Evolutionary conservation across 2,329 filamentous ascomycete genomes (phyloP), one percentile per base, ranked within the genome.

Genomic region (Hymenotorrendiella dingleyae): DNA sequence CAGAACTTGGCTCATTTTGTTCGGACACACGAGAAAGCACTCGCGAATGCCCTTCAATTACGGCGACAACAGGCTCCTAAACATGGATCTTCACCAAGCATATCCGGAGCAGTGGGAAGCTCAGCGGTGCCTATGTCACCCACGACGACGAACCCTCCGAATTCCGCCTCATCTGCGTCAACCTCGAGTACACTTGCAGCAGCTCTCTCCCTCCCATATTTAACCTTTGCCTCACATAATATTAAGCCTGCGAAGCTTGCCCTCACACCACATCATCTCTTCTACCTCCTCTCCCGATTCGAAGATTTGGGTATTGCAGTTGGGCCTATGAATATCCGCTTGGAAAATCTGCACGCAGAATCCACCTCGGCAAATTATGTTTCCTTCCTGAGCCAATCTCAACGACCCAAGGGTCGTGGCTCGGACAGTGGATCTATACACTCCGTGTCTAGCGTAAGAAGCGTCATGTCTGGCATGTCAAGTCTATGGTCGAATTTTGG

Each of bases 391-490:
- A 84, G 85, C 61, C 85, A 88, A 57, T 82, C 85, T 19, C 86
- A 91, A 57, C 80, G 86, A 46, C 83, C 86, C 48, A 86, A 86
- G 63, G 84, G 85, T 50, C 81, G 82, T 49, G 76, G 81, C 52
- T 86, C 86, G 36, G 91, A 97, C 66, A 82, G 84, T 42, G 87
- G 88, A 56, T 97, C 93, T 1, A 87, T 97, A 53, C 89, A 90
- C 59, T 97, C 93, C 6, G 89, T 96, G 30, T 95, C 91, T 19
- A 97, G 93, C 67, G 87, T 98, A 54, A 83, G 91, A 62, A 97
- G 91, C 64, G 90, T 95, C 59, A 91, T 97, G 86, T 94, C 93
- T 21, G 87, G 86, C 64, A 94, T 98, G 85, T 93, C 89, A 45
- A 82, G 86, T 11, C 70, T 97, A 34, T 97, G 90, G 91, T 84